phyloP scores from a whole-genome alignment of 1,284 basidiomycete genomes.

The Leccinum subrobustum region DNA sequence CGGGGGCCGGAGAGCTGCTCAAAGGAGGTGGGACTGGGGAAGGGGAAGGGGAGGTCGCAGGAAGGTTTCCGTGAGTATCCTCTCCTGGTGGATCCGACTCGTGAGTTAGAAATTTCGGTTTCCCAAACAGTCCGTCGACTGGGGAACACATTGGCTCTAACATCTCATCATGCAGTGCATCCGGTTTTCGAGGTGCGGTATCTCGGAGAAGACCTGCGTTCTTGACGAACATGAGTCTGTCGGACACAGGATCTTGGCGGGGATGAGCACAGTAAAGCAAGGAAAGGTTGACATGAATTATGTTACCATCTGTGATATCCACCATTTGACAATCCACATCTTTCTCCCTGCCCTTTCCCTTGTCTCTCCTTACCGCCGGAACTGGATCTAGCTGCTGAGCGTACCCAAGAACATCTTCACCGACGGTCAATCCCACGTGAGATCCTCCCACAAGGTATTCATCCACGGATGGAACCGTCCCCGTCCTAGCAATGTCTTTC shows the following conservation, averaged over 20 bases:
- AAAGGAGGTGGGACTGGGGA: constrained; percentile 21
- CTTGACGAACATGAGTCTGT: constrained; percentile 21
- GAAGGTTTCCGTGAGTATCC: not conserved
- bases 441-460: constrained; percentile 21
- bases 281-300: not conserved
- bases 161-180: not conserved
- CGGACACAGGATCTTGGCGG: not conserved
- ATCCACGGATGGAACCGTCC: constrained; percentile 38
- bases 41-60: constrained; percentile 16
- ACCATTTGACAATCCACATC: constrained; percentile 29
- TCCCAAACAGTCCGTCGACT: constrained; percentile 18
- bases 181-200: not conserved
- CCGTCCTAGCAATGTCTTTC: constrained; percentile 47
- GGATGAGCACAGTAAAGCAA: not conserved
- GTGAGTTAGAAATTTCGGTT: constrained; percentile 17
- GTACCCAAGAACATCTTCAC: not conserved
- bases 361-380: constrained; percentile 7
- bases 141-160: not conserved
- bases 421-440: not conserved
- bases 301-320: constrained; percentile 37
- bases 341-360: constrained; percentile 34
- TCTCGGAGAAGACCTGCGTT: constrained; percentile 24
- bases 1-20: constrained; percentile 29
- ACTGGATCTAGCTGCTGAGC: not conserved
- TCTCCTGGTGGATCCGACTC: constrained; percentile 19